Evolutionary conservation across 2,329 filamentous ascomycete species (phyloP).

Genomic region (Talaromyces sp.): DNA sequence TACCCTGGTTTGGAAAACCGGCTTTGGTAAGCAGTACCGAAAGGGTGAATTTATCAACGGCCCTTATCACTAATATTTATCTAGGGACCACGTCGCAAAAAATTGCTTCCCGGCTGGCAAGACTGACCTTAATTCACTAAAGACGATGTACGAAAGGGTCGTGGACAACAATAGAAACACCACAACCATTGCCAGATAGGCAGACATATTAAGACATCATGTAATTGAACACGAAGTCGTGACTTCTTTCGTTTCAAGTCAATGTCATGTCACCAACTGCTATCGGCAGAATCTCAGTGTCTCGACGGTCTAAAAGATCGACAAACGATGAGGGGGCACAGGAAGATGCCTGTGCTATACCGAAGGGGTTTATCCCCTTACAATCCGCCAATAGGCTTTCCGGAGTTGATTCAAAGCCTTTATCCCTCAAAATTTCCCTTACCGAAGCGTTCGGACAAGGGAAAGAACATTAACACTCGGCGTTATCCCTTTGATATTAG

Average conservation of each 20-base stretch:
- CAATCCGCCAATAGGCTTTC: neutral
- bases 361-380: neutral
- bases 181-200: constrained; percentile 11
- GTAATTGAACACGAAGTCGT: neutral
- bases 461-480: neutral
- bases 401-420: neutral
- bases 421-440: neutral
- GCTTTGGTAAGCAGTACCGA: constrained; percentile 34
- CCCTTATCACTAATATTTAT: constrained; percentile 18
- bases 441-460: neutral
- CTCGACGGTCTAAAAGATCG: neutral
- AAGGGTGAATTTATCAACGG: neutral
- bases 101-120: constrained; percentile 45
- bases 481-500: neutral
- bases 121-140: constrained; percentile 28
- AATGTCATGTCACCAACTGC: neutral
- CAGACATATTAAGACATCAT: neutral
- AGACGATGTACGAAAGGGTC: constrained; percentile 34
- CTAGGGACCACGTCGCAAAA: constrained; percentile 39
- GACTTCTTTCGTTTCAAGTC: neutral
- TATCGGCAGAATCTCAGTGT: neutral
- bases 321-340: neutral
- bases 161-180: constrained; percentile 20
- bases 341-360: neutral
- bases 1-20: constrained; percentile 36